Evolutionary conservation across 2,329 filamentous ascomycete species (phyloP), one percentile per base, ranked within the genome.

Genomic region (Alternaria brassicicola): DNA sequence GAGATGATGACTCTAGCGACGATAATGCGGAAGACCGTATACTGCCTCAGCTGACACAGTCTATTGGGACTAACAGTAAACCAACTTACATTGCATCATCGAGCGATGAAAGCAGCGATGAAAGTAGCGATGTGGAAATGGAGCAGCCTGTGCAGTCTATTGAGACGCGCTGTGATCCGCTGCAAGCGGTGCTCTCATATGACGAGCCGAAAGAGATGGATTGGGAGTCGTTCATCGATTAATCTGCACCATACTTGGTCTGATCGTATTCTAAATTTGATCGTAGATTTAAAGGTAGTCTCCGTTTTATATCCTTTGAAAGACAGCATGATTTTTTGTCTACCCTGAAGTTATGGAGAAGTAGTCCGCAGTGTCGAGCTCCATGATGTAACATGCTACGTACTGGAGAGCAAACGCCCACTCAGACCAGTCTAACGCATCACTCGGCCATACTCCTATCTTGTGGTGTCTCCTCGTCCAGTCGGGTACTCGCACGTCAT

Each of bases 161-260:
- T n/a, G 43, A 60, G 13, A 13, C 38, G 21, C 33, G n/a, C 4
- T 35, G 13, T n/a, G 41, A 30, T 12, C 17, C 21, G 3, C 23
- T 17, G 12, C 46, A 31, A 12, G 26, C 17, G 2, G 15, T n/a
- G 23, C 8, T 36, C 12, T 56, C 55, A 21, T 57, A 61, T 5
- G 51, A 57, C 10, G 54, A 54, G 13, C 35, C 52, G 54, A 48
- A 42, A 17, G 57, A 57, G 15, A 63, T 63, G 60, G 57, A 61
- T 38, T 63, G 60, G 60, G 43, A 49, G 7, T 26, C 50, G 4
- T 63, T 48, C 38, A 57, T 61, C 1, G 23, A 56, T 15, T 59
- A 26, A 28, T 2, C 19, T 17, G 19, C 19, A 17, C 12, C 17
- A n/a, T 13, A 12, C 12, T 3, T 13, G 10, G 33, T 7, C 5